A percentile compares a stretch with the other conserved stretches of the same genome.
phyloP scores from a whole-genome alignment of 805 yeast species.

The Naumovozyma dairenensis region DNA sequence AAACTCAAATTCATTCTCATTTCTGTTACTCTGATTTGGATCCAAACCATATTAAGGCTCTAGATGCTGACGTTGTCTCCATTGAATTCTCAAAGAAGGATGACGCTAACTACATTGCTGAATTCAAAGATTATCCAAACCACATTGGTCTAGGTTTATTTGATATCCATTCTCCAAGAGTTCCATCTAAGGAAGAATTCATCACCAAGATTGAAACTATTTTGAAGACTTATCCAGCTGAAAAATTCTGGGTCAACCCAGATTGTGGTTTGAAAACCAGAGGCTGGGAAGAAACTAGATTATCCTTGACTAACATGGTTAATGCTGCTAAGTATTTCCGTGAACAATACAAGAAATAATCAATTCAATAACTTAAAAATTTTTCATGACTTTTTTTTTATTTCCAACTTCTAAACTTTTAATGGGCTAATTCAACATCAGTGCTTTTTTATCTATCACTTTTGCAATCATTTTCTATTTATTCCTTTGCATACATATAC shows the following conservation, averaged over 20 bases:
- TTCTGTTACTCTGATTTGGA: slow-evolving; percentile 99
- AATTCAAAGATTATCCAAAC: slow-evolving; percentile 97
- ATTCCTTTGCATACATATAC: slow-evolving; percentile 1
- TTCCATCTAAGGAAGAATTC: slow-evolving; percentile 96
- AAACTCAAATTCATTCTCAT: slow-evolving; percentile 98
- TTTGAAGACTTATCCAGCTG: slow-evolving; percentile 94
- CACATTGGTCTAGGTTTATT: slow-evolving; percentile 98
- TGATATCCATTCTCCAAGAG: slow-evolving; percentile 99
- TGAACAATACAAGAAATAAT: slow-evolving; percentile 34
- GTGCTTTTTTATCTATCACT: neutral
- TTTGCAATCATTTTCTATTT: neutral
- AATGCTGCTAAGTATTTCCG: slow-evolving; percentile 97
- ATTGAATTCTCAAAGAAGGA: slow-evolving; percentile 99
- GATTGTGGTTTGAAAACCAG: slow-evolving; percentile 99
- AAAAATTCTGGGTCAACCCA: slow-evolving; percentile 99
- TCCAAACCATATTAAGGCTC: slow-evolving; percentile 98
- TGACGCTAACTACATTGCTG: slow-evolving; percentile 95
- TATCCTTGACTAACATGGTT: slow-evolving; percentile 96
- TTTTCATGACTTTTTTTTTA: slow-evolving; percentile 3
- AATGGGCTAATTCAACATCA: slow-evolving; percentile 7
- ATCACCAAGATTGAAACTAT: slow-evolving; percentile 87
- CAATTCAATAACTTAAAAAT: slow-evolving; percentile 1
- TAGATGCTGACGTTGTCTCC: slow-evolving; percentile 98
- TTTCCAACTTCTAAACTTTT: slow-evolving; percentile 1
- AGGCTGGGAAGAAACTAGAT: slow-evolving; percentile 97